phyloP scores from a whole-genome alignment of 805 yeast species.

The Diddensiella caesifluorescens region DNA sequence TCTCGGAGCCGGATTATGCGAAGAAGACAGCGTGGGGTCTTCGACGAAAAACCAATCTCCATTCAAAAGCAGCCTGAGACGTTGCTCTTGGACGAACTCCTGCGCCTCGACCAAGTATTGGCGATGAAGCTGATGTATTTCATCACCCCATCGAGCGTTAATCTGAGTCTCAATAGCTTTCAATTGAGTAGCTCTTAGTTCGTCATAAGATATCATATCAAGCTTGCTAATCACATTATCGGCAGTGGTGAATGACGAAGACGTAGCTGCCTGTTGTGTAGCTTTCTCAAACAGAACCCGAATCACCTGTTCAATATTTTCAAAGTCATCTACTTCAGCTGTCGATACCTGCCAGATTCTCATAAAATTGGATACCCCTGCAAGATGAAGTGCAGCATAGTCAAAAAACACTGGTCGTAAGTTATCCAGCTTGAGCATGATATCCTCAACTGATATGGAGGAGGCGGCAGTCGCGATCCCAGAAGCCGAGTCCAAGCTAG shows the following conservation, averaged over 20 bases:
- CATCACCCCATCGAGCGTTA: conserved; percentile 40
- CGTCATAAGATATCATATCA: conserved; percentile 40
- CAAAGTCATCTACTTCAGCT: conserved; percentile 49
- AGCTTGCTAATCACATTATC: conserved; percentile 46
- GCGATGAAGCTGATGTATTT: conserved; percentile 45
- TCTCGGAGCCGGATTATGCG: conserved; percentile 1
- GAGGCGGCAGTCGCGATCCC: background rate
- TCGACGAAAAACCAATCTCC: conserved; percentile 80
- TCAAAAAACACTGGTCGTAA: conserved; percentile 25
- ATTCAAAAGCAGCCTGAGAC: conserved; percentile 61
- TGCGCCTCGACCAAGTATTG: conserved; percentile 52
- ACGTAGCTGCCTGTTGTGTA: conserved; percentile 19
- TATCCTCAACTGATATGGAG: conserved; percentile 12
- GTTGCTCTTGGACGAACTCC: conserved; percentile 70
- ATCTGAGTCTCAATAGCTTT: conserved; percentile 30
- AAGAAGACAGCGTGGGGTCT: conserved; percentile 36
- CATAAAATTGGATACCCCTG: conserved; percentile 52
- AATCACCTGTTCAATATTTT: conserved; percentile 45
- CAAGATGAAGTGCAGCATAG: conserved; percentile 52
- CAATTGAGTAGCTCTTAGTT: conserved; percentile 53
- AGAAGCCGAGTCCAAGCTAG: conserved; percentile 1
- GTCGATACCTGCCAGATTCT: conserved; percentile 61
- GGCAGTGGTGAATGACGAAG: conserved; percentile 25
- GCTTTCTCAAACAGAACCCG: conserved; percentile 31
- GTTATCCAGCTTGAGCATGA: conserved; percentile 19